Base-by-base conservation (phyloP, 2,329 filamentous ascomycete species). In the Monosporascus sp. region DNA sequence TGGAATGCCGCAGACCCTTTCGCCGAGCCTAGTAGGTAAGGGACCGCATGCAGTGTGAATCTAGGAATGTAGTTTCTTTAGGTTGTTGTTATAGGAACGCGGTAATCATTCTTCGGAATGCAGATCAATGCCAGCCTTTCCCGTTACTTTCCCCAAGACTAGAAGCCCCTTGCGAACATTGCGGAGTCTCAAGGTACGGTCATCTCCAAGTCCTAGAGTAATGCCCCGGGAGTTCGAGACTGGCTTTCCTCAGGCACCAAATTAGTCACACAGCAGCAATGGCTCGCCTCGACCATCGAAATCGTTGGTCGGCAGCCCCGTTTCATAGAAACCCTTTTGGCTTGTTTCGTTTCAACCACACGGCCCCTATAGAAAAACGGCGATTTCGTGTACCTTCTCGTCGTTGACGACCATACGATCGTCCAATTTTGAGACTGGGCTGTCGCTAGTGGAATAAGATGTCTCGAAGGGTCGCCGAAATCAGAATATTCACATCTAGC, bases 61-160 rank as follows among this genome's bases (percentile, higher is more conserved):
- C 20, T n/a, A 54, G 52, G 59, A 60, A 60, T 61, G 59, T 55
- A 47, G 50, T 59, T 58, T 61, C 57, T 61, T 61, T 51, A 54
- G 20, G 43, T 16, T 27, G 14, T 52, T 49, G 31, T 45, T 51
- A 48, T 40, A 57, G 56, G 57, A 59, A 59, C 53, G 57, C 53
- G 51, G 52, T 51, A 57, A 47, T 51, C 52, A 57, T 54, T 41
- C 54, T 44, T 34, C 53, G 53, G 63, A 64, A 66, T 64, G 61
- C 53, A 55, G 47, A 50, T 46, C 41, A 50, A 56, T 57, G 56
- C 52, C 46, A 52, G 52, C 53, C 49, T 54, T 56, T 52, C 45
- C 56, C 55, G 53, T 53, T 52, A 56, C 59, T 52, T 56, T 56
- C 55, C 55, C 57, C 53, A 54, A 47, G 51, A 58, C 47, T 50